Evolutionary conservation across 1,139 yeast genomes (phyloP).

Genomic region (Pichia sp.): DNA sequence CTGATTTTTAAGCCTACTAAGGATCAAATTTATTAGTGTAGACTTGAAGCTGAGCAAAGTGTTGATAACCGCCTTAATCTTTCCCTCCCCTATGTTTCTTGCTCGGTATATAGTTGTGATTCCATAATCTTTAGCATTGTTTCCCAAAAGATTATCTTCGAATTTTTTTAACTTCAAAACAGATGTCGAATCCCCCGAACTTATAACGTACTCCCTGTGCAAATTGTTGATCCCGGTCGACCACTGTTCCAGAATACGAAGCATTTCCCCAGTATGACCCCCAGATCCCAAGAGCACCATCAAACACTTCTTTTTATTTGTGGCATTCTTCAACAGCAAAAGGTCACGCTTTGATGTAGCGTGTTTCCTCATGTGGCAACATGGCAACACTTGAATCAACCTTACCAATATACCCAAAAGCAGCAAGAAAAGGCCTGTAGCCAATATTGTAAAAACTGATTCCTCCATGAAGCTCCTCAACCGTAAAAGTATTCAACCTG

Average conservation of each 20-base stretch:
- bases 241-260: constrained; percentile 51
- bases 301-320: constrained; percentile 21
- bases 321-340: background rate
- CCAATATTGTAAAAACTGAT: constrained; percentile 10
- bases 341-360: background rate
- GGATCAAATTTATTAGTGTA: constrained; percentile 26
- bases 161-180: constrained; percentile 43
- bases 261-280: constrained; percentile 96
- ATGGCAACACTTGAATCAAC: constrained; percentile 20
- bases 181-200: constrained; percentile 60
- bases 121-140: constrained; percentile 25
- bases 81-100: constrained; percentile 66
- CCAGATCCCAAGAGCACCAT: constrained; percentile 76
- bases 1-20: constrained; percentile 13
- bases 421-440: background rate
- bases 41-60: constrained; percentile 42
- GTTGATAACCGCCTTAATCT: constrained; percentile 48
- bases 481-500: too few relatives aligned
- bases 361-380: constrained; percentile 8
- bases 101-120: constrained; percentile 61
- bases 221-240: constrained; percentile 26
- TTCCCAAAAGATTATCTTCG: constrained; percentile 28
- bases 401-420: constrained; percentile 7
- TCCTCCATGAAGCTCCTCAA: constrained; percentile 10
- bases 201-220: constrained; percentile 43